These are phyloP conservation scores for Thinopyrum elongatum DNA, from an alignment of 176 grass and related monocot genomes.

Conservation along the genomic window DNA sequence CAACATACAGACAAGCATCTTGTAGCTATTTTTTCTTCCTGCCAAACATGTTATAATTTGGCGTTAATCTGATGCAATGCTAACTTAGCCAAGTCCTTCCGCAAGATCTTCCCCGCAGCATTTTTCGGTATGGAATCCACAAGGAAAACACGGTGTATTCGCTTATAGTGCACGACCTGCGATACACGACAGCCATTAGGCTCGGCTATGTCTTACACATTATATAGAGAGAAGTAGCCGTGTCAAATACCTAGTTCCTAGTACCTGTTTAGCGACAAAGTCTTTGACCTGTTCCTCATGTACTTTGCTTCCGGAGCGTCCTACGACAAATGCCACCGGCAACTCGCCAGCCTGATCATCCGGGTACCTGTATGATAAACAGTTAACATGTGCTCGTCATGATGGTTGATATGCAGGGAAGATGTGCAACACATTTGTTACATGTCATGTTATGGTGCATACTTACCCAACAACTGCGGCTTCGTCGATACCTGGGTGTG, in stretches of 20 bases:
- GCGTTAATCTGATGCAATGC: constrained; percentile 12
- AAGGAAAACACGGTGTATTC: constrained; percentile 43
- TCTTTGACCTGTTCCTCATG: constrained; percentile 28
- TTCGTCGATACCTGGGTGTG: constrained; percentile 44
- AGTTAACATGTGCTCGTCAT: not conserved
- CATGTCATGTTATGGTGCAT: not conserved
- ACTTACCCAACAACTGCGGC: constrained; percentile 49
- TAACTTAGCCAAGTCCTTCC: constrained; percentile 46
- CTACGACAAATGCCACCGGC: constrained; percentile 39
- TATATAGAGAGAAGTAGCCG: not conserved
- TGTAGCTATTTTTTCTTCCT: not conserved
- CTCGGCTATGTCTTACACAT: not conserved
- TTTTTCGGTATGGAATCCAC: constrained; percentile 50
- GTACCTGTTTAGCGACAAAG: constrained; percentile 50
- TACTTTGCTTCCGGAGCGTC: constrained; percentile 1
- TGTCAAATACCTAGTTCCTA: not conserved
- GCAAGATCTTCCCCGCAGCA: constrained; percentile 47
- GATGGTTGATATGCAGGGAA: not conserved
- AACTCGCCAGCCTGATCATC: constrained; percentile 45
- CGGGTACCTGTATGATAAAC: constrained; percentile 24
- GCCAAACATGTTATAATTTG: constrained; percentile 21
- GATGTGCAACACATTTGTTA: not conserved
- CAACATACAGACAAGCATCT: not conserved
- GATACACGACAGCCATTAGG: not conserved
- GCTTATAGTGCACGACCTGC: constrained; percentile 57